These are phyloP conservation scores for Calonectria hongkongensis DNA, from an alignment of 2,329 filamentous ascomycete genomes.

Conservation along the genomic window DNA sequence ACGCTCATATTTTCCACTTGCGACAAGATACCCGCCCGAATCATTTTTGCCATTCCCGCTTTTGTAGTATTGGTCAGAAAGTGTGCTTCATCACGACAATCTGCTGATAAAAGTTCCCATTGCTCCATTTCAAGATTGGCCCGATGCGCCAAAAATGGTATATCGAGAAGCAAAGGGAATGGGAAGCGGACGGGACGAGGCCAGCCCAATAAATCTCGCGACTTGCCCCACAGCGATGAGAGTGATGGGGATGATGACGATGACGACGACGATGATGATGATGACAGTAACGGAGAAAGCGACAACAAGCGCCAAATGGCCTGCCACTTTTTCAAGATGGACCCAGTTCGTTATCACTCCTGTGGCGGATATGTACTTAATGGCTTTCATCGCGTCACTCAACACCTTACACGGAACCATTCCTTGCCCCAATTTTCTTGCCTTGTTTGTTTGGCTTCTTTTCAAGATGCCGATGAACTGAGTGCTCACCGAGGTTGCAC, in stretches of 20 bases:
- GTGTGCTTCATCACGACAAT: neutral
- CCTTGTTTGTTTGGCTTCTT: neutral
- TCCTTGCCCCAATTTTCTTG: neutral
- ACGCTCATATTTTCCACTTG: neutral
- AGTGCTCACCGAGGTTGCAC: neutral
- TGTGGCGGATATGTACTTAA: constrained; percentile 2
- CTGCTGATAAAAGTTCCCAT: neutral
- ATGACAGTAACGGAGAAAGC: neutral
- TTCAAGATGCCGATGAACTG: neutral
- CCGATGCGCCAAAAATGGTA: neutral
- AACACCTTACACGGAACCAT: neutral
- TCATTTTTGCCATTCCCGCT: neutral
- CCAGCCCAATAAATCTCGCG: neutral
- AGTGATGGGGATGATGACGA: neutral
- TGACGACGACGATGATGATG: neutral
- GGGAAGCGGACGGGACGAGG: neutral
- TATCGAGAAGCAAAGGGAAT: neutral
- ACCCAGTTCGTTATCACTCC: neutral
- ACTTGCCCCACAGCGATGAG: neutral
- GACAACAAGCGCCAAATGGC: neutral
- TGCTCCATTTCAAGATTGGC: no score
- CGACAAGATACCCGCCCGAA: neutral
- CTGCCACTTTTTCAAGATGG: neutral
- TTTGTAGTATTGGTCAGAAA: neutral
- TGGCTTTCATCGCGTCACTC: neutral